Conservation (phyloP, 768 basidiomycete species). For the Macrocybe gigantea region DNA sequence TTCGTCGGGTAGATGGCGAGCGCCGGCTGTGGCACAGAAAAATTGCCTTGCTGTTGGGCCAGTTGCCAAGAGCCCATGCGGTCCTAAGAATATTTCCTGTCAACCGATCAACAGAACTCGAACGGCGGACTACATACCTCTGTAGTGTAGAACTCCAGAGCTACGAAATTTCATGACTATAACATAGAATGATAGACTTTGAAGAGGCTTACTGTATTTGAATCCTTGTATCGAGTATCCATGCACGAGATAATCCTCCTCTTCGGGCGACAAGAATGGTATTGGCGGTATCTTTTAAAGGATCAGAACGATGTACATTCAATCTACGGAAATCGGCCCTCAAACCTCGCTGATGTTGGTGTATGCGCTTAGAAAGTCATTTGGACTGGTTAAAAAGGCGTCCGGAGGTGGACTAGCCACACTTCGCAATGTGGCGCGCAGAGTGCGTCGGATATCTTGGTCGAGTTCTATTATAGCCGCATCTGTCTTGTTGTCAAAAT, state of each 20-base stretch:
- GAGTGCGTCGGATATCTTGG: conserved; percentile 45
- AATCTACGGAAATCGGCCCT: not conserved
- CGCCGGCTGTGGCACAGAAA: conserved; percentile 36
- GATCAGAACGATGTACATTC: conserved; percentile 1
- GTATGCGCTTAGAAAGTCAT: conserved; percentile 52
- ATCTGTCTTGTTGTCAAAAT: conserved; percentile 46
- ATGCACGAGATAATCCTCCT: conserved; percentile 69
- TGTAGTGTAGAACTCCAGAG: conserved; percentile 59
- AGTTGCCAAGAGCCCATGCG: conserved; percentile 33
- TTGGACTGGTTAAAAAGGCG: conserved; percentile 41
- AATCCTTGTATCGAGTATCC: conserved; percentile 57
- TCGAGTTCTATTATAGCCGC: conserved; percentile 49
- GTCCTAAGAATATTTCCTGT: conserved; percentile 23
- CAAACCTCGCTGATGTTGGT: conserved; percentile 35
- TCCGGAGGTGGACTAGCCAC: conserved; percentile 51
- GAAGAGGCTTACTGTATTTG: conserved; percentile 42
- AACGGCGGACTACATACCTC: conserved; percentile 27
- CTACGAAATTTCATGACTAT: conserved; percentile 23
- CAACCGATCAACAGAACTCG: not conserved
- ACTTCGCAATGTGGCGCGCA: conserved; percentile 52
- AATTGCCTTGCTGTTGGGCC: conserved; percentile 38
- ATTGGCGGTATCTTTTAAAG: conserved; percentile 51
- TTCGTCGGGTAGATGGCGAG: conserved; percentile 34
- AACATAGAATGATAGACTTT: not conserved
- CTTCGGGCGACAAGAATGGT: conserved; percentile 50